Evolutionary conservation across 106 monocot genomes (phyloP).

Genomic region (Dendrobium catenatum): DNA sequence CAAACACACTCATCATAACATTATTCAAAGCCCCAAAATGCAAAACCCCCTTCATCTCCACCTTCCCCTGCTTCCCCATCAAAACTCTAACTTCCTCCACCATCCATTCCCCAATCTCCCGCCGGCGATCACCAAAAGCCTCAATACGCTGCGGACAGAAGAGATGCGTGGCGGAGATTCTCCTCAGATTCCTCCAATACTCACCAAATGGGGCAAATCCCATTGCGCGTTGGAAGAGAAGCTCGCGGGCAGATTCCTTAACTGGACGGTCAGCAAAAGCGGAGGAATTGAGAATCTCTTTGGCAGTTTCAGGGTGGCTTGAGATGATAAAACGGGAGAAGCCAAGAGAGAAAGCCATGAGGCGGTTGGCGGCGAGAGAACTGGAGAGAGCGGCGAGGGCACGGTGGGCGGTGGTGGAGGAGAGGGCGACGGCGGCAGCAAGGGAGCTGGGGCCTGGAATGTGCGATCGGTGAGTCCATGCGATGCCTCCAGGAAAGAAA

Average conservation of each 20-base stretch:
- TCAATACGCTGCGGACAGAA: constrained; percentile 41
- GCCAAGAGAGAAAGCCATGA: constrained; percentile 75
- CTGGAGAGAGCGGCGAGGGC: constrained; percentile 28
- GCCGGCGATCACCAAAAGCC: constrained; percentile 16
- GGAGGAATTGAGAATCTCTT: constrained; percentile 49
- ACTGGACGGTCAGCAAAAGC: constrained; percentile 60
- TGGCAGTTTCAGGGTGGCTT: constrained; percentile 57
- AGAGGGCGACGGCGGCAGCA: constrained; percentile 31
- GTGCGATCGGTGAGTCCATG: constrained; percentile 22
- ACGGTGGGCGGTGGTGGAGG: constrained; percentile 37
- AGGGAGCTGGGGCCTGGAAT: neutral
- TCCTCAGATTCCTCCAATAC: constrained; percentile 55
- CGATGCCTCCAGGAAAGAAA: constrained; percentile 45
- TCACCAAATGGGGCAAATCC: constrained; percentile 69
- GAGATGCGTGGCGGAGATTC: constrained; percentile 35
- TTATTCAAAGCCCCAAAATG: constrained; percentile 52
- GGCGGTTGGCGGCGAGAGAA: constrained; percentile 14
- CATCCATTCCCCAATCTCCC: constrained; percentile 39
- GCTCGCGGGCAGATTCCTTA: constrained; percentile 67
- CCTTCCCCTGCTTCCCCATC: constrained; percentile 36
- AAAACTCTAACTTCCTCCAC: constrained; percentile 13
- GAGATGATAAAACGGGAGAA: constrained; percentile 56
- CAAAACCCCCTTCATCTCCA: constrained; percentile 31
- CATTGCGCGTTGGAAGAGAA: constrained; percentile 69
- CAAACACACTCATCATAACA: constrained; percentile 60